Percentiles rank a stretch among this genome's conserved stretches.
Conservation (phyloP, 2,329 filamentous ascomycete species). For the Neopestalotiopsis sp. region DNA sequence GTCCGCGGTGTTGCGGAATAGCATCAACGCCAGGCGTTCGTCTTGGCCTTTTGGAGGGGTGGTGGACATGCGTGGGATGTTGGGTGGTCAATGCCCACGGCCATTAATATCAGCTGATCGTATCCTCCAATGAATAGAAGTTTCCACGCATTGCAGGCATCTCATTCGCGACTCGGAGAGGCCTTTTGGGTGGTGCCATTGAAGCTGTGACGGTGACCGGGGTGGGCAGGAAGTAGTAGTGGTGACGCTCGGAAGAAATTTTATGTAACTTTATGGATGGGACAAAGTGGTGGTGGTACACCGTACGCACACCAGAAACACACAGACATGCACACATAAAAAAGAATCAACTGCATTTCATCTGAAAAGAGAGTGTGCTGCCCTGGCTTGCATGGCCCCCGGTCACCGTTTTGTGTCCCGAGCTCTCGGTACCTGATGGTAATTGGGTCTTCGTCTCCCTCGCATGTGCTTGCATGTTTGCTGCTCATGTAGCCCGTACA, state of each 20-base stretch:
- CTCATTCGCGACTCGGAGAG: not conserved
- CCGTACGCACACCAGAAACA: no score
- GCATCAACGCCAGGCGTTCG: not conserved
- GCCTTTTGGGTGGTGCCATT: constrained; percentile 11
- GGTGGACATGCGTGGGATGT: not conserved
- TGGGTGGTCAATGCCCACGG: not conserved
- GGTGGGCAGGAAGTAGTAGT: not conserved
- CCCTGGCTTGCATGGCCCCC: not conserved
- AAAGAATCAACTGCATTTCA: not conserved
- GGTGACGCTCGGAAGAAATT: not conserved
- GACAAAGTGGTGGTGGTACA: no score
- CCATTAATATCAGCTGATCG: constrained; percentile 10
- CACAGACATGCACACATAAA: not conserved
- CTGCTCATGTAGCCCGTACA: not conserved
- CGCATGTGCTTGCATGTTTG: constrained; percentile 1
- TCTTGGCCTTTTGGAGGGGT: not conserved
- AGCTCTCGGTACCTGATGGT: constrained; percentile 13
- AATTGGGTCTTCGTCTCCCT: not conserved
- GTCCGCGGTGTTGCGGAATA: not conserved
- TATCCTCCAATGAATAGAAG: constrained; percentile 8
- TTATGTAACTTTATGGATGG: constrained; percentile 2
- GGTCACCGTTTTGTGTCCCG: constrained; percentile 9
- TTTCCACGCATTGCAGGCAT: not conserved
- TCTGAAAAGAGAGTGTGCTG: no score
- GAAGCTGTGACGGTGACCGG: constrained; percentile 9